Conservation (phyloP, 1,284 basidiomycete species). For the Prillingera fragicola region DNA sequence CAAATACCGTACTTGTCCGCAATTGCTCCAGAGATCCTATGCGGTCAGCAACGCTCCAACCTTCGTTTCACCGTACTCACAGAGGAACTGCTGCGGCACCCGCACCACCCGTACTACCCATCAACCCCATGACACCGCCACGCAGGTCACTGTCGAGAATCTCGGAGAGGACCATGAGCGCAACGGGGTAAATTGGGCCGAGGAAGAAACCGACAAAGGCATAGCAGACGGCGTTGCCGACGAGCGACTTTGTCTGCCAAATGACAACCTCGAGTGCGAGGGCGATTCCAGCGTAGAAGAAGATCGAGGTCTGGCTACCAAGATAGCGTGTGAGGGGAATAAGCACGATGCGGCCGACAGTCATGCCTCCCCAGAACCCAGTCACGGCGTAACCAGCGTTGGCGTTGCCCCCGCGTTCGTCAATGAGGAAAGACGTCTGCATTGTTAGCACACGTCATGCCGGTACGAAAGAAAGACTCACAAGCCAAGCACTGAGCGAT, state of each 20-base stretch:
- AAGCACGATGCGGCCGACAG: conserved; percentile 18
- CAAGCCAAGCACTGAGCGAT: conserved; percentile 7
- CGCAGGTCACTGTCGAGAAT: conserved; percentile 58
- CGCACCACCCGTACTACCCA: conserved; percentile 57
- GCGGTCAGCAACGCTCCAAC: background rate
- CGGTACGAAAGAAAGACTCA: too few relatives aligned
- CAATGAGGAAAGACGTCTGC: conserved; percentile 18
- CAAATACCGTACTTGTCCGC: conserved; percentile 16
- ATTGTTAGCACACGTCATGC: background rate
- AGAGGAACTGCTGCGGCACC: conserved; percentile 61
- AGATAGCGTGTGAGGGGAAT: conserved; percentile 23
- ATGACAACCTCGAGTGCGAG: conserved; percentile 53
- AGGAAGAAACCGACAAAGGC: conserved; percentile 52
- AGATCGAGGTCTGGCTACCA: conserved; percentile 22
- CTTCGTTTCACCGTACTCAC: conserved; percentile 4
- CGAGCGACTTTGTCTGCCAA: conserved; percentile 57
- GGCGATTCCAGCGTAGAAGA: conserved; percentile 16
- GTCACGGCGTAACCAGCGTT: conserved; percentile 18
- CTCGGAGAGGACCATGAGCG: conserved; percentile 56
- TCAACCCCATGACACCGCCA: conserved; percentile 58
- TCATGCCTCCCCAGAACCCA: conserved; percentile 25
- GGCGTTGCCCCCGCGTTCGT: conserved; percentile 14
- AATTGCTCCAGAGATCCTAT: conserved; percentile 12
- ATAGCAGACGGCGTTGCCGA: conserved; percentile 54
- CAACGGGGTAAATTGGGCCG: conserved; percentile 58